Evolutionary conservation across 140 eudicot genomes (phyloP).

Genomic region (Bidens hawaiensis): DNA sequence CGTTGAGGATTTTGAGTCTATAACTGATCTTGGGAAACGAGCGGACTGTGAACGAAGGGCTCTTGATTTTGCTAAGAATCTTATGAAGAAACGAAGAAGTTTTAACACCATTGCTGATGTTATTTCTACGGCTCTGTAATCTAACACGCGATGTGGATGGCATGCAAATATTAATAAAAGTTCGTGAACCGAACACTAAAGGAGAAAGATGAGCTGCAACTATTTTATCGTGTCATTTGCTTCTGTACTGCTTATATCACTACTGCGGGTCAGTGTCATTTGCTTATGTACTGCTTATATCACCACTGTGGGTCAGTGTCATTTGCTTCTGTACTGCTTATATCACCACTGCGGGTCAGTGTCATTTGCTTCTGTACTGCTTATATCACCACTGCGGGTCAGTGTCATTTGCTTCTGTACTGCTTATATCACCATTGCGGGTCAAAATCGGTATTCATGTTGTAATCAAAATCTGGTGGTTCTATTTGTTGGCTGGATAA

Average conservation of each 20-base stretch:
- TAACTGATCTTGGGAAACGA: conserved; percentile 47
- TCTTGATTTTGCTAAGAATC: conserved; percentile 70
- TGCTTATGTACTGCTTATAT: neutral
- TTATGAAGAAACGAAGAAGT: conserved; percentile 64
- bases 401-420: neutral
- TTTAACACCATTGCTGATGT: conserved; percentile 57
- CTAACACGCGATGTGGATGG: neutral
- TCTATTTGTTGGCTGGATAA: neutral
- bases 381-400: neutral
- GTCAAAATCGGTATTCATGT: neutral
- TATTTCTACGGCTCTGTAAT: conserved; percentile 39
- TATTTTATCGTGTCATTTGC: neutral
- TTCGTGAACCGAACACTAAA: neutral
- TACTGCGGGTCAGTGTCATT: neutral
- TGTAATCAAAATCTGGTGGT: neutral
- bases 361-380: neutral
- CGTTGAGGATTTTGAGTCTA: conserved; percentile 91
- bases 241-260: neutral
- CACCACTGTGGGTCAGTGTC: neutral
- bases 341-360: neutral
- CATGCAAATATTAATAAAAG: conserved; percentile 1
- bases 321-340: neutral
- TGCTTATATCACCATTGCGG: neutral
- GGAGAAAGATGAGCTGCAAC: neutral
- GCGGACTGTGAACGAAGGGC: conserved; percentile 89